Evolutionary conservation across 2,329 filamentous ascomycete genomes (phyloP).

Genomic region (Neophaeococcomyces mojaviensis): DNA sequence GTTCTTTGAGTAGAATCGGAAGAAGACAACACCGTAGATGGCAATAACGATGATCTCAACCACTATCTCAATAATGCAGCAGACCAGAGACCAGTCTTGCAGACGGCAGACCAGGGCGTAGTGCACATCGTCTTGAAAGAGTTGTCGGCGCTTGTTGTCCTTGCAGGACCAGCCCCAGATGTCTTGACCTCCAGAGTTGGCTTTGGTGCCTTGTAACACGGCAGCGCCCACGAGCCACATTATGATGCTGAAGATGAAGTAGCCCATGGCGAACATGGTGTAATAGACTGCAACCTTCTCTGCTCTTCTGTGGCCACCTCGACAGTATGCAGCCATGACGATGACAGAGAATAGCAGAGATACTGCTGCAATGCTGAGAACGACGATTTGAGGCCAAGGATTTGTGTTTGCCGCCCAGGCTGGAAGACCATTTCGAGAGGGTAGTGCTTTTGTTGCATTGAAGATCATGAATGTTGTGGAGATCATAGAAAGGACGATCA

Average conservation of each 20-base stretch:
- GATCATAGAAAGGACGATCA: constrained; percentile 89
- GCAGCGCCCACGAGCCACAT: constrained; percentile 88
- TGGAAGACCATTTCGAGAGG: constrained; percentile 70
- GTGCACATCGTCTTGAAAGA: constrained; percentile 74
- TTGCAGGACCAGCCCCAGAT: constrained; percentile 99
- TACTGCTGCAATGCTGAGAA: constrained; percentile 70
- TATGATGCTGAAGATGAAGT: constrained; percentile 86
- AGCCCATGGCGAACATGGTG: constrained; percentile 83
- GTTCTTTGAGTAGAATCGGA: constrained; percentile 94
- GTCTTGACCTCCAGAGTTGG: constrained; percentile 69
- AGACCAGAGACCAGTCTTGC: constrained; percentile 91
- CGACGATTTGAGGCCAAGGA: constrained; percentile 80
- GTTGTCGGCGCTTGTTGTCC: constrained; percentile 68
- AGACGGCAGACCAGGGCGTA: constrained; percentile 89
- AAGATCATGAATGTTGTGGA: constrained; percentile 86
- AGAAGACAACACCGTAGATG: constrained; percentile 92
- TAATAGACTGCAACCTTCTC: constrained; percentile 95
- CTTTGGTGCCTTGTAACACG: constrained; percentile 70
- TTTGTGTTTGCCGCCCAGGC: constrained; percentile 75
- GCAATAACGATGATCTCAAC: constrained; percentile 84
- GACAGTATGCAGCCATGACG: constrained; percentile 80
- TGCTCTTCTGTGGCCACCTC: constrained; percentile 77
- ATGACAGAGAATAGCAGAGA: constrained; percentile 71
- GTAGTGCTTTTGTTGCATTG: constrained; percentile 71
- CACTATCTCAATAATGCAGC: constrained; percentile 93